Percentiles rank a stretch among this genome's conserved stretches.
Conservation (phyloP, 176 grass and related monocot species). For the Hyparrhenia diplandra region DNA sequence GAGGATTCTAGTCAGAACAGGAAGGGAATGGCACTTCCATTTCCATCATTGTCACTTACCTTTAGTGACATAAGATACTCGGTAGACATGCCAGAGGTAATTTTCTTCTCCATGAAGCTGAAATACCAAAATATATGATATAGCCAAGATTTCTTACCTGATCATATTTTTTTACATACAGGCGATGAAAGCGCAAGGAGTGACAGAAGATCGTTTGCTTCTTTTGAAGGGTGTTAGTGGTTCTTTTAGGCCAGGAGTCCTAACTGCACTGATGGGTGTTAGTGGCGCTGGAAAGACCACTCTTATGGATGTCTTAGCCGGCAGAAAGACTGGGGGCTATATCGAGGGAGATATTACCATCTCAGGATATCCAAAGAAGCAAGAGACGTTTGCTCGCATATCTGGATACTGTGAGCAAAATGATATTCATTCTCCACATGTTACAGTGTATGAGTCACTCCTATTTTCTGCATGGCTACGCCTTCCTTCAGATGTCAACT, state of each 20-base stretch:
- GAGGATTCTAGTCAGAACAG: constrained; percentile 31
- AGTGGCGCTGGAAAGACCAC: constrained; percentile 93
- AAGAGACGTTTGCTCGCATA: constrained; percentile 92
- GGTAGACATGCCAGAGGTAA: constrained; percentile 84
- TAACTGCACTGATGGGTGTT: constrained; percentile 88
- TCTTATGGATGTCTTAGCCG: constrained; percentile 91
- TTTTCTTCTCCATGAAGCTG: constrained; percentile 16
- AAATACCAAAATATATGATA: not conserved
- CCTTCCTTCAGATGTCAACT: constrained; percentile 54
- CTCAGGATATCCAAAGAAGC: constrained; percentile 85
- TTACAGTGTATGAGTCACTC: constrained; percentile 79
- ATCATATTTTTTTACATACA: constrained; percentile 32
- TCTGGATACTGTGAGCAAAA: constrained; percentile 97
- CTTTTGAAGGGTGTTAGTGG: constrained; percentile 84
- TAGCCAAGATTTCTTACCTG: constrained; percentile 13
- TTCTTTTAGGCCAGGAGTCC: constrained; percentile 90
- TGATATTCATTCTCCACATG: constrained; percentile 89
- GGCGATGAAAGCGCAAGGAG: constrained; percentile 91
- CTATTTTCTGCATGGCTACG: constrained; percentile 87
- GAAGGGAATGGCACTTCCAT: constrained; percentile 81
- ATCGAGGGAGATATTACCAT: constrained; percentile 80
- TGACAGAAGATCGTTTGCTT: constrained; percentile 57
- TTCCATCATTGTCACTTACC: constrained; percentile 60
- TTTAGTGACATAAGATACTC: constrained; percentile 81
- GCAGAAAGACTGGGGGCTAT: constrained; percentile 81